phyloP scores from a whole-genome alignment of 192 early-diverging fungal species.

The Kappamyces sp. region DNA sequence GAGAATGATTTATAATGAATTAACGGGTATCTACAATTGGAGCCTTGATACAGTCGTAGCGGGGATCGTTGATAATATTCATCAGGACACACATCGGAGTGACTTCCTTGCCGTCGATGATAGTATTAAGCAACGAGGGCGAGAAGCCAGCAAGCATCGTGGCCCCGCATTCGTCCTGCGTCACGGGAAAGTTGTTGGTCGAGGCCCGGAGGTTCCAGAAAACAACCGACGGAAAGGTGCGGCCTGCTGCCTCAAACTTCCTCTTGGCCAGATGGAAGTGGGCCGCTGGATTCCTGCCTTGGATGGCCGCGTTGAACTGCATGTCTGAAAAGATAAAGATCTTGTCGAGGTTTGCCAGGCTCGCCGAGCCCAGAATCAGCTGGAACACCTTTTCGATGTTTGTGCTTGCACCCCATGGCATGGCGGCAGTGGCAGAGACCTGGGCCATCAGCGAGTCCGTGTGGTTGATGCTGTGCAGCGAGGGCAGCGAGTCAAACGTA shows the following conservation, averaged over 20 bases:
- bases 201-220: not conserved
- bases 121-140: not conserved
- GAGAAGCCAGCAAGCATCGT: not conserved
- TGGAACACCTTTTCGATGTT: not conserved
- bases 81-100: not conserved
- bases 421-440: no score
- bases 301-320: not conserved
- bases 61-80: not conserved
- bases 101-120: constrained; percentile 8
- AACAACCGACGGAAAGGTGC: not conserved
- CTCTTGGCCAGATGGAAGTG: not conserved
- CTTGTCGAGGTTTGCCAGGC: not conserved
- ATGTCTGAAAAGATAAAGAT: constrained; percentile 6
- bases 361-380: constrained; percentile 1
- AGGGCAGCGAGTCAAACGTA: no score
- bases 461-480: no score
- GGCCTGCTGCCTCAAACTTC: not conserved
- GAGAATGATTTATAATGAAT: no score
- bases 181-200: not conserved
- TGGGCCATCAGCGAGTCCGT: no score
- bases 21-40: no score
- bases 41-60: constrained; percentile 2
- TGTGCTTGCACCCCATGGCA: constrained; percentile 1
- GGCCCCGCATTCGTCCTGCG: not conserved
- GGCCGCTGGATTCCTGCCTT: no score